A percentile compares a stretch with the other conserved stretches of the same genome.
Evolutionary conservation across 2,329 filamentous ascomycete species (phyloP).

Genomic region (Arthrobotrys musiformis): DNA sequence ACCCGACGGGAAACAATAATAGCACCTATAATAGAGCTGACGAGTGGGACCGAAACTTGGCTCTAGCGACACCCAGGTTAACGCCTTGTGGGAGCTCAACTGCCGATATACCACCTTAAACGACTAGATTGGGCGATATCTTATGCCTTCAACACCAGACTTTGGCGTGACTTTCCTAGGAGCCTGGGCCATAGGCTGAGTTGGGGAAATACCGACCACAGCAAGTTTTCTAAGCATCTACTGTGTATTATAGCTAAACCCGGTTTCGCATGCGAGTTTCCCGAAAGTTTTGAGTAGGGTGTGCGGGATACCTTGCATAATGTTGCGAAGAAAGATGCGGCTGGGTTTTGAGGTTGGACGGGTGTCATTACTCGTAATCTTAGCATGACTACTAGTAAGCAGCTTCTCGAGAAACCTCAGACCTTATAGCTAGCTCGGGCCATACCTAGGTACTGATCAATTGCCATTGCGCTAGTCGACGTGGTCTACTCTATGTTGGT

Average conservation of each 20-base stretch:
- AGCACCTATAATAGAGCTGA: background rate
- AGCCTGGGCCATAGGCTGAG: too few relatives aligned
- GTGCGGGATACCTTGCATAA: background rate
- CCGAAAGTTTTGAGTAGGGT: background rate
- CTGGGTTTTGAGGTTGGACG: background rate
- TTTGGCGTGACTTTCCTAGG: too few relatives aligned
- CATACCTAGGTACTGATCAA: background rate
- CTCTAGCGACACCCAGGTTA: background rate
- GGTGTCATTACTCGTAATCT: background rate
- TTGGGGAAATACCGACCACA: too few relatives aligned
- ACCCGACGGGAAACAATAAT: constrained; percentile 3
- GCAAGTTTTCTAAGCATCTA: background rate
- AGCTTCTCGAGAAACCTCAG: background rate
- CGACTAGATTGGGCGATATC: background rate
- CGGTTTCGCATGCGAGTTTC: background rate
- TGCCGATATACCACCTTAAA: background rate
- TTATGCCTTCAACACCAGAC: background rate
- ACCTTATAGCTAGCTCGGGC: too few relatives aligned
- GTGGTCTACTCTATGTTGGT: too few relatives aligned
- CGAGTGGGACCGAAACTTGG: background rate
- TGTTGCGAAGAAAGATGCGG: background rate
- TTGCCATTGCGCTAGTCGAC: too few relatives aligned
- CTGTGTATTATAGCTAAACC: too few relatives aligned
- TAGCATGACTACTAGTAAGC: background rate
- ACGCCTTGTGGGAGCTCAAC: background rate